Conservation (phyloP, 345 rosid genomes). For the Hibiscus mutabilis region DNA sequence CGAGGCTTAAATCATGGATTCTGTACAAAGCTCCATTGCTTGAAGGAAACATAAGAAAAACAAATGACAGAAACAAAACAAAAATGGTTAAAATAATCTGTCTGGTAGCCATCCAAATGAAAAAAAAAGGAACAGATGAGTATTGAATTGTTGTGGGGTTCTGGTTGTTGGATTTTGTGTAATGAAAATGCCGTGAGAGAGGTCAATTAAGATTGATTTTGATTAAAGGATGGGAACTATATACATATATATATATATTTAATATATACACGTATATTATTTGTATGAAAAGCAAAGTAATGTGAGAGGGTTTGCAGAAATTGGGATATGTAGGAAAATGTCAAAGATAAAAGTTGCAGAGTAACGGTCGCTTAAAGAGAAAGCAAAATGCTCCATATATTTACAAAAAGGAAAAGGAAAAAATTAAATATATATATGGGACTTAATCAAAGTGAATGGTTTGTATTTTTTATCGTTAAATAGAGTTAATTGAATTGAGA, state of each 20-base stretch:
- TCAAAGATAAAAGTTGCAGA: slow-evolving; percentile 1
- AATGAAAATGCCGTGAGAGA: neutral
- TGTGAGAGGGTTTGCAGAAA: neutral
- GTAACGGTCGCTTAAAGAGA: slow-evolving; percentile 23
- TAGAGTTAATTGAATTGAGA: too few relatives aligned
- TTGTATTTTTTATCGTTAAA: too few relatives aligned
- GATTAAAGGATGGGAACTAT: slow-evolving; percentile 1
- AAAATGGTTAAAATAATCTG: slow-evolving; percentile 1
- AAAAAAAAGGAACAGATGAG: neutral
- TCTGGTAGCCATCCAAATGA: slow-evolving; percentile 19
- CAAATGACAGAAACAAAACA: slow-evolving; percentile 9
- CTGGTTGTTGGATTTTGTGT: neutral
- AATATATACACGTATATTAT: neutral
- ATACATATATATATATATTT: neutral
- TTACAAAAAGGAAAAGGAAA: neutral
- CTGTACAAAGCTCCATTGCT: slow-evolving; percentile 6
- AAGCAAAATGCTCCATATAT: neutral
- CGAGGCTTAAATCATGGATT: neutral
- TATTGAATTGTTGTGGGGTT: neutral
- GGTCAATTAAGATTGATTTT: neutral
- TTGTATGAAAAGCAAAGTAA: slow-evolving; percentile 11
- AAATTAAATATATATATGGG: too few relatives aligned
- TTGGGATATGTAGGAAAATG: slow-evolving; percentile 4
- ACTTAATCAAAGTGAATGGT: too few relatives aligned
- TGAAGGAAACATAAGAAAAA: slow-evolving; percentile 9